These are phyloP conservation scores for Pouteria campechiana DNA, from an alignment of 179 eudicot genomes.

Conservation along the genomic window DNA sequence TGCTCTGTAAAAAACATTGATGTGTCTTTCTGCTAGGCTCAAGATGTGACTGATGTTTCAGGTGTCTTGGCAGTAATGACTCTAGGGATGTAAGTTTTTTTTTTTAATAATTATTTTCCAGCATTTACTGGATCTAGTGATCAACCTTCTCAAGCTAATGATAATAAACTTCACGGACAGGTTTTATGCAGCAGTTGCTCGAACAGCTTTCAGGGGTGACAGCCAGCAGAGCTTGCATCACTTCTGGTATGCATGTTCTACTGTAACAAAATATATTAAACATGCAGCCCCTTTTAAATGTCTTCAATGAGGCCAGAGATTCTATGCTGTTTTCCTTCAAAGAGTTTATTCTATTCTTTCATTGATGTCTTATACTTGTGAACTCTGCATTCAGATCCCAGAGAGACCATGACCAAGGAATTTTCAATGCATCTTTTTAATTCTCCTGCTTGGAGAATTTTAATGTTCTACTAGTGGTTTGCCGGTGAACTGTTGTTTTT, in stretches of 20 bases:
- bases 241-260: slow-evolving; percentile 62
- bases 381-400: not conserved
- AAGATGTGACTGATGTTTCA: slow-evolving; percentile 74
- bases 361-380: too few relatives aligned
- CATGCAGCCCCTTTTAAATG: too few relatives aligned
- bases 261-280: too few relatives aligned
- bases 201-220: slow-evolving; percentile 93
- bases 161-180: slow-evolving; percentile 21
- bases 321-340: too few relatives aligned
- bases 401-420: not conserved
- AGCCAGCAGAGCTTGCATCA: slow-evolving; percentile 95
- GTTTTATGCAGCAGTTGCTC: slow-evolving; percentile 90
- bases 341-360: too few relatives aligned
- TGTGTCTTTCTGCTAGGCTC: slow-evolving; percentile 45
- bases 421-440: not conserved
- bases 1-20: too few relatives aligned
- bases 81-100: slow-evolving; percentile 72
- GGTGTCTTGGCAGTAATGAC: slow-evolving; percentile 96
- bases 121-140: not conserved
- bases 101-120: slow-evolving; percentile 1
- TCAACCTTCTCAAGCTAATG: slow-evolving; percentile 8
- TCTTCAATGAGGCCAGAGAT: too few relatives aligned
- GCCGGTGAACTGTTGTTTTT: too few relatives aligned
- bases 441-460: too few relatives aligned
- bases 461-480: too few relatives aligned